Conservation (phyloP, 129 eudicot species). For the Escallonia herrerae region DNA sequence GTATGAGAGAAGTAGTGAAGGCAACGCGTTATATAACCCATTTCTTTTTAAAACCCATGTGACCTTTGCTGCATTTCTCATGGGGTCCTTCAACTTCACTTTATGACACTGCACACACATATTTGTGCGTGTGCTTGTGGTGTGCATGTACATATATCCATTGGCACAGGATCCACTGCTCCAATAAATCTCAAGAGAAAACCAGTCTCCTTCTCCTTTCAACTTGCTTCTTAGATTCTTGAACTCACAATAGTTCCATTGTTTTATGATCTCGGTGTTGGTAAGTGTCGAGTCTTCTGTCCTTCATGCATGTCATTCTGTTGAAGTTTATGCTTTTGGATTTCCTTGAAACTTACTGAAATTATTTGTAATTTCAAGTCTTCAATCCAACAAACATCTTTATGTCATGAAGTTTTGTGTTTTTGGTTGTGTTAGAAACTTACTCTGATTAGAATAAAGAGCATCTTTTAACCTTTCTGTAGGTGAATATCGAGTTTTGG, state of each 20-base stretch:
- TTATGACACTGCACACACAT: constrained; percentile 28
- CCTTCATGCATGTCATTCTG: background rate
- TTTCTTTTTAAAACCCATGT: constrained; percentile 58
- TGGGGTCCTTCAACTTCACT: constrained; percentile 45
- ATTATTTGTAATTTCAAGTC: background rate
- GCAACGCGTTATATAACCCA: constrained; percentile 12
- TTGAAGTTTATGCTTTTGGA: background rate
- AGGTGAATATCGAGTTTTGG: too few relatives aligned
- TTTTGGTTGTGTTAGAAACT: background rate
- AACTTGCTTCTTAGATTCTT: too few relatives aligned
- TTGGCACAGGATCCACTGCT: constrained; percentile 22
- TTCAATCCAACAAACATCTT: too few relatives aligned
- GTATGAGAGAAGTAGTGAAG: constrained; percentile 19
- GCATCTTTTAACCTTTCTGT: background rate
- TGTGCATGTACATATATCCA: constrained; percentile 30
- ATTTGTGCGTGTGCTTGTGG: background rate
- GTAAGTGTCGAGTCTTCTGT: background rate
- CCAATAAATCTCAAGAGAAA: constrained; percentile 17
- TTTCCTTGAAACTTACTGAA: background rate
- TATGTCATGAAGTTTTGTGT: too few relatives aligned
- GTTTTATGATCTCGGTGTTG: background rate
- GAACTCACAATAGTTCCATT: too few relatives aligned
- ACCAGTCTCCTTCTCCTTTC: constrained; percentile 1
- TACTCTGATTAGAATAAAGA: background rate
- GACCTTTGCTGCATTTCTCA: constrained; percentile 59